These are phyloP conservation scores for Amanita thiersii DNA, from an alignment of 768 basidiomycete species.

Conservation along the genomic window DNA sequence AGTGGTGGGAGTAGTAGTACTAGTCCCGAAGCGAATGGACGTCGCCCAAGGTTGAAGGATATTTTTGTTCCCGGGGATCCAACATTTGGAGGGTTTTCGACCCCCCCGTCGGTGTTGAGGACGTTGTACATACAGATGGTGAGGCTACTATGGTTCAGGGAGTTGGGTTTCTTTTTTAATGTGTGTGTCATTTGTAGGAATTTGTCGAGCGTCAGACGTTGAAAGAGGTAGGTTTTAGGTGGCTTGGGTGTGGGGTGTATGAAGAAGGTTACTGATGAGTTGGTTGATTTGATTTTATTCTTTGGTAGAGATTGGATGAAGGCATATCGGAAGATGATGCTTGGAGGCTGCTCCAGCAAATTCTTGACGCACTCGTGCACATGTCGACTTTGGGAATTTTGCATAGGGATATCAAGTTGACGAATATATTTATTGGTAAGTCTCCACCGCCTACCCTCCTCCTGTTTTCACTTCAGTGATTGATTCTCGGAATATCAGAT, in stretches of 20 bases:
- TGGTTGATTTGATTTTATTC: neutral
- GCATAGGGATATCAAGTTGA: constrained; percentile 86
- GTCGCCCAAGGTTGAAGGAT: constrained; percentile 21
- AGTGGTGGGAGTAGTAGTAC: constrained; percentile 14
- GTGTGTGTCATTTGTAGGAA: constrained; percentile 40
- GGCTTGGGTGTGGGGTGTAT: neutral
- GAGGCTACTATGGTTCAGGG: neutral
- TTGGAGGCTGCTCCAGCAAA: constrained; percentile 87
- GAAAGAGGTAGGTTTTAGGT: constrained; percentile 71
- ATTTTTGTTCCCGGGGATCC: constrained; percentile 22
- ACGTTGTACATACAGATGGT: constrained; percentile 91
- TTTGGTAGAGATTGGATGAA: constrained; percentile 61
- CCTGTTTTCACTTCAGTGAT: neutral
- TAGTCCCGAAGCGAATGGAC: constrained; percentile 18
- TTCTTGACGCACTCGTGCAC: constrained; percentile 83
- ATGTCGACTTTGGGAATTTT: constrained; percentile 85
- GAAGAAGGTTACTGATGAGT: constrained; percentile 1
- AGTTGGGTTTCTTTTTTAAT: neutral
- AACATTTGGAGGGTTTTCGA: constrained; percentile 15
- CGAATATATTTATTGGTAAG: constrained; percentile 90
- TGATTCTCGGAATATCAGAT: constrained; percentile 32
- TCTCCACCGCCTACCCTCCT: constrained; percentile 5
- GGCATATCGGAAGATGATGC: constrained; percentile 78
- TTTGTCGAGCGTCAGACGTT: constrained; percentile 89
- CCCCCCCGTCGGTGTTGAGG: constrained; percentile 29